phyloP scores from a whole-genome alignment of 257 asterid genomes.

The Phtheirospermum japonicum region DNA sequence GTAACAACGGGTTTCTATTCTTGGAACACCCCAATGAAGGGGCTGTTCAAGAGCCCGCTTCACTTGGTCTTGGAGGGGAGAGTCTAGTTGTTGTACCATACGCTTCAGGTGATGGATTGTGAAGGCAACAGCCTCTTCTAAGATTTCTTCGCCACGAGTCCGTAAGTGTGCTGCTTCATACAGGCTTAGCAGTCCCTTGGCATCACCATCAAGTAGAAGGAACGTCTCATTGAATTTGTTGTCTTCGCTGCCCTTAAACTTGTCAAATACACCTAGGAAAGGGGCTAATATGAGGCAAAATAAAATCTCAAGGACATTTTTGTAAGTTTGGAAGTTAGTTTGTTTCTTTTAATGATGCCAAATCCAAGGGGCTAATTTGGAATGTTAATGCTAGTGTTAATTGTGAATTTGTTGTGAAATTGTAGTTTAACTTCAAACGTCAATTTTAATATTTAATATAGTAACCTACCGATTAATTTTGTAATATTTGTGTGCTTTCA shows the following conservation, averaged over 20 bases:
- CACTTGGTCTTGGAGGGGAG: constrained; percentile 16
- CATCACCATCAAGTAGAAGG: background rate
- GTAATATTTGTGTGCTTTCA: no score
- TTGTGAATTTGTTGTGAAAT: no score
- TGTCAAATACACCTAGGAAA: constrained; percentile 23
- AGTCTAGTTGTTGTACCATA: background rate
- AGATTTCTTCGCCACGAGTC: constrained; percentile 34
- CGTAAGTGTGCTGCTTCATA: constrained; percentile 40
- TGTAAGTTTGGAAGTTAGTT: no score
- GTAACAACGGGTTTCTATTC: constrained; percentile 11
- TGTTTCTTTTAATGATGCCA: no score
- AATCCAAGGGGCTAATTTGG: no score
- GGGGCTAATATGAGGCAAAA: no score
- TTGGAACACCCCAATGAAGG: constrained; percentile 2
- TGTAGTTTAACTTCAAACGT: no score
- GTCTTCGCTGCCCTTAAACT: constrained; percentile 19
- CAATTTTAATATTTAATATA: no score
- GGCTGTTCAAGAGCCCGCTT: background rate
- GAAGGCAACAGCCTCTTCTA: constrained; percentile 33
- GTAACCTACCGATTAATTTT: no score
- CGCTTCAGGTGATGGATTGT: constrained; percentile 9
- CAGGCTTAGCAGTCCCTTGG: constrained; percentile 28
- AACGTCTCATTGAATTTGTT: constrained; percentile 10
- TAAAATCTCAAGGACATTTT: no score
- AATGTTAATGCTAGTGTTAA: no score